These are phyloP conservation scores for Vinca minor DNA, from an alignment of 257 asterid species.

Conservation along the genomic window DNA sequence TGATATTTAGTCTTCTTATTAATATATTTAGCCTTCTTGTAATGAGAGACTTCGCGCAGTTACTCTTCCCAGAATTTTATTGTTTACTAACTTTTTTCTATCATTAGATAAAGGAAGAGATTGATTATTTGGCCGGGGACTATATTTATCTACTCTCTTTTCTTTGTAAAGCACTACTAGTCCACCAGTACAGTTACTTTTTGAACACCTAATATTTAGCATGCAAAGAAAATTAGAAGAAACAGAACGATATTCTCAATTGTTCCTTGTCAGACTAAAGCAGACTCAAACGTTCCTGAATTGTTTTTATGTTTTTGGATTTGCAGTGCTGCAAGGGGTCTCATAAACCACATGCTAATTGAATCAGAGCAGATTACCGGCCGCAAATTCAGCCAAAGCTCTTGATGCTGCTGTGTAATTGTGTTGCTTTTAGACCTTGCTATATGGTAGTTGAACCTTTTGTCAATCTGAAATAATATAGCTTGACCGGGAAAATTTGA, in stretches of 20 bases:
- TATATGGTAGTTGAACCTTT: background rate
- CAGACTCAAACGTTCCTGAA: background rate
- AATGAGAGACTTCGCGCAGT: background rate
- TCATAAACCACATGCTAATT: constrained; percentile 80
- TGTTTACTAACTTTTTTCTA: background rate
- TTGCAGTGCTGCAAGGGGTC: constrained; percentile 87
- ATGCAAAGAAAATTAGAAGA: background rate
- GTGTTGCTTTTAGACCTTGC: too few relatives aligned
- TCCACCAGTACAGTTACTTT: background rate
- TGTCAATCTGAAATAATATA: background rate
- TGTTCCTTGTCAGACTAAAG: background rate
- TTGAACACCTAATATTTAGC: background rate
- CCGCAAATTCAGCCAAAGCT: constrained; percentile 51
- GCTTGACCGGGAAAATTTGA: background rate
- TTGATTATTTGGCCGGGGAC: background rate
- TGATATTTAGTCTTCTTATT: background rate
- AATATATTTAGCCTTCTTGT: background rate
- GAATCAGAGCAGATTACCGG: constrained; percentile 73
- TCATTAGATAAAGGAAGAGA: background rate
- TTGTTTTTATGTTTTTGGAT: constrained; percentile 7
- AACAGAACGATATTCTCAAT: background rate
- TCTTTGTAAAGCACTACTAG: background rate
- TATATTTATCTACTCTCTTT: too few relatives aligned
- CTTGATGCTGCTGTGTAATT: constrained; percentile 25
- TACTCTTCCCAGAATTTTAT: too few relatives aligned